Evolutionary conservation across 2,329 filamentous ascomycete species (phyloP), one percentile per base, ranked within the genome.

Genomic region (Nemania diffusa): DNA sequence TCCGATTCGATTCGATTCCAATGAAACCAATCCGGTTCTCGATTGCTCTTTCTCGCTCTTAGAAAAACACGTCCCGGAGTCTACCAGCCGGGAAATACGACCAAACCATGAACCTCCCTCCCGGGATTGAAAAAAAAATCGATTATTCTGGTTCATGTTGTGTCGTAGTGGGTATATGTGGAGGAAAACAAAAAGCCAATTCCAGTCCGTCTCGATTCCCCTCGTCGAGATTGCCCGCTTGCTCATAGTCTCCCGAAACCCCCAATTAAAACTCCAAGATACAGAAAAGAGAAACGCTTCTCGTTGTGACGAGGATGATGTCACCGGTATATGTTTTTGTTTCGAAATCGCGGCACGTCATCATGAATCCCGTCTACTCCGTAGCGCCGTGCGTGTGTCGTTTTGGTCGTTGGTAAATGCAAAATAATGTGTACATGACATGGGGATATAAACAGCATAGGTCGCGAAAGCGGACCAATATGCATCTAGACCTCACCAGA

Each of bases 21-120:
- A 20, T 44, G 8, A 40, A 40, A 52, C 65, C 50, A 46, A 29
- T 46, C 27, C 59, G 29, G 17, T 50, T 32, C 44, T 57, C 42
- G 60, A 64, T 52, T 53, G 53, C 46, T 57, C 61, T 32, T 46
- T 44, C 32, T 58, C 29, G 24, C 32, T 52, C 46, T 52, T 64
- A 6, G 20, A 48, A 27, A 58, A 50, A 53, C 15, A 62, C 5
- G 13, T 64, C 70, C 72, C 72, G 70, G 75, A 76, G 53, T 74
- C 74, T 76, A 57, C 74, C 73, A 76, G 74, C 74, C 70, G 69
- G 70, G 65, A 48, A 62, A 57, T 32, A 65, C 44, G 29, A 57
- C 57, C 51, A 34, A 65, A 62, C 29, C 56, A 55, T 1, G 20
- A 48, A 3, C n/a, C 11, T 24, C 20, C 22, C 22, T 48, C 44